phyloP scores from a whole-genome alignment of 1,284 basidiomycete genomes.

The Testicularia cyperi region DNA sequence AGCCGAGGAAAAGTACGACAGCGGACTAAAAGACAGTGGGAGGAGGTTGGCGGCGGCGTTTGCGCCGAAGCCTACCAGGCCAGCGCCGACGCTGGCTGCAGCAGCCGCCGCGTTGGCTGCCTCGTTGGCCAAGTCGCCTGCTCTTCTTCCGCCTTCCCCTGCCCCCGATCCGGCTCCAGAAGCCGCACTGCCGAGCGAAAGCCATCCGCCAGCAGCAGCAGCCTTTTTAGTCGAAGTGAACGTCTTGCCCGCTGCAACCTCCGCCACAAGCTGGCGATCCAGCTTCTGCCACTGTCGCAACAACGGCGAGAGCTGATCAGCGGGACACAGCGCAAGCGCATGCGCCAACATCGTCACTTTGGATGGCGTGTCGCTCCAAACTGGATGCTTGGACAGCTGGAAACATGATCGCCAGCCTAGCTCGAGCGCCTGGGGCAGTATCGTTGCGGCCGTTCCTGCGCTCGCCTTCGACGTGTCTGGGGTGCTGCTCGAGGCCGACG shows the following conservation, averaged over 20 bases:
- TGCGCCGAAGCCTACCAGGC: conserved; percentile 7
- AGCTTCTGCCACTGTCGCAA: conserved; percentile 16
- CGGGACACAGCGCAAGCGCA: conserved; percentile 20
- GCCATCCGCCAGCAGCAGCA: not conserved
- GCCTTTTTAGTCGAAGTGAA: conserved; percentile 10
- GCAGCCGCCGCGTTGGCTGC: conserved; percentile 3
- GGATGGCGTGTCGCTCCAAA: conserved; percentile 24
- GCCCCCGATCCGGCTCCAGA: too few species aligned
- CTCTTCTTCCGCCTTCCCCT: not conserved
- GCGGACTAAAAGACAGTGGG: conserved; percentile 13
- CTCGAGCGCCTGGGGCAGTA: conserved; percentile 2
- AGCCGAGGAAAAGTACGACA: conserved; percentile 29
- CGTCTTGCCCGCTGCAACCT: conserved; percentile 12
- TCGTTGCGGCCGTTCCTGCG: not conserved
- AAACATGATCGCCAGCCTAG: conserved; percentile 26
- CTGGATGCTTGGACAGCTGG: conserved; percentile 31
- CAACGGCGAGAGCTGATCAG: conserved; percentile 11
- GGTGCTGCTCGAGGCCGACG: not conserved
- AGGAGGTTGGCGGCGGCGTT: conserved; percentile 19
- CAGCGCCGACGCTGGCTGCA: conserved; percentile 5
- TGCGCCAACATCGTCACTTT: conserved; percentile 18
- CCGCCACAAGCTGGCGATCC: conserved; percentile 10
- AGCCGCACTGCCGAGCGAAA: too few species aligned
- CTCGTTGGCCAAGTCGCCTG: not conserved
- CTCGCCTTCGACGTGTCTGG: not conserved